Conservation (phyloP, 2,329 filamentous ascomycete species). For the Penicillium sp. region DNA sequence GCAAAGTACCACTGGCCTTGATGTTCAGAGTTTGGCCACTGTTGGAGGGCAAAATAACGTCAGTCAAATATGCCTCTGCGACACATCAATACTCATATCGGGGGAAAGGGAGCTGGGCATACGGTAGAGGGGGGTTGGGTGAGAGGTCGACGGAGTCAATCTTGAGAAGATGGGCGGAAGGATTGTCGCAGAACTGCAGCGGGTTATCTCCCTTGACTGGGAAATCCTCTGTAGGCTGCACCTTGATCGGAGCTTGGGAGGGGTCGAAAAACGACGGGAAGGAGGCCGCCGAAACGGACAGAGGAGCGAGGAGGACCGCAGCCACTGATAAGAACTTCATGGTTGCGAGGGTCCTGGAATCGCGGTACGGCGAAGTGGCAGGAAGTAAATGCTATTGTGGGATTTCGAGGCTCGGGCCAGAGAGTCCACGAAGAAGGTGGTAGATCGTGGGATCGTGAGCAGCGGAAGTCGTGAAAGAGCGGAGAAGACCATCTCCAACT, state of each 20-base stretch:
- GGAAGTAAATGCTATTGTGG: background rate
- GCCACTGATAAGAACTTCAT: conserved; percentile 45
- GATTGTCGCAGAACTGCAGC: conserved; percentile 72
- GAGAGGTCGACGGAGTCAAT: conserved; percentile 76
- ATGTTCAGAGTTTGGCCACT: conserved; percentile 79
- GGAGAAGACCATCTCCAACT: background rate
- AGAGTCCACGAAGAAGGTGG: background rate
- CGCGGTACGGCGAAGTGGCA: too few relatives aligned
- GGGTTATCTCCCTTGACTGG: conserved; percentile 83
- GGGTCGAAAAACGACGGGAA: conserved; percentile 50
- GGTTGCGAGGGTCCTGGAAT: conserved; percentile 8
- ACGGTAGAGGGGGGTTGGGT: conserved; percentile 87
- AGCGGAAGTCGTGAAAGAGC: background rate
- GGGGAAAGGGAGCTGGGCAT: conserved; percentile 43
- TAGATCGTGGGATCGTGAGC: too few relatives aligned
- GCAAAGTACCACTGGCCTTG: conserved; percentile 71
- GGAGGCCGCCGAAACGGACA: conserved; percentile 45
- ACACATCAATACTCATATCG: background rate
- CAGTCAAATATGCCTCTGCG: conserved; percentile 6
- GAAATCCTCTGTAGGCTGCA: conserved; percentile 48
- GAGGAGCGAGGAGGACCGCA: conserved; percentile 45
- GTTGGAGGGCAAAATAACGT: conserved; percentile 9
- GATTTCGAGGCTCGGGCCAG: background rate
- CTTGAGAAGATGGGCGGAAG: conserved; percentile 65
- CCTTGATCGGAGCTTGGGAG: conserved; percentile 51